phyloP scores from a whole-genome alignment of 2,329 filamentous ascomycete species.

The Xylaria sp. region DNA sequence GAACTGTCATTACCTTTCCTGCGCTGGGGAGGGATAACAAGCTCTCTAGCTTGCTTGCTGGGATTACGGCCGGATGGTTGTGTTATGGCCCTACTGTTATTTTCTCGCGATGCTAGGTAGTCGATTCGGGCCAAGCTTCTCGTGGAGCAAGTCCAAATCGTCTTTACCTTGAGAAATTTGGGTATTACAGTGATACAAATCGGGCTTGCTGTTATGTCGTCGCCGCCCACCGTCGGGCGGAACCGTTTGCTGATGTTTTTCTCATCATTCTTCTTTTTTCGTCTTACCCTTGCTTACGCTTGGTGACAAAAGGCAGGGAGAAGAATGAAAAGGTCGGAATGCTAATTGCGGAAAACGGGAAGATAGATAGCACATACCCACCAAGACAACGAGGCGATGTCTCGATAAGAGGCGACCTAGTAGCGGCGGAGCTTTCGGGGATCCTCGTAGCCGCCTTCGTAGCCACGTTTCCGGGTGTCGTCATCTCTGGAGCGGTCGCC shows the following conservation, averaged over 20 bases:
- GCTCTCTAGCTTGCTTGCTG: conserved; percentile 15
- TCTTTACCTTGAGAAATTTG: conserved; percentile 38
- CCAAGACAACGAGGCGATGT: conserved; percentile 49
- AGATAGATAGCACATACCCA: conserved; percentile 60
- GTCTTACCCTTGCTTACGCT: conserved; percentile 54
- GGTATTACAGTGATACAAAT: conserved; percentile 39
- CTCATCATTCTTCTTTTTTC: conserved; percentile 33
- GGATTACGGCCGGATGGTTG: conserved; percentile 17
- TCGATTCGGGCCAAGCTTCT: conserved; percentile 17
- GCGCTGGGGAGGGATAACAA: conserved; percentile 37
- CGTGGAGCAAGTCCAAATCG: conserved; percentile 19
- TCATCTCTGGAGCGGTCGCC: conserved; percentile 67
- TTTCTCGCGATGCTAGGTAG: background rate
- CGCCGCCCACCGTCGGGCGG: conserved; percentile 23
- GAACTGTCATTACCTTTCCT: conserved; percentile 48
- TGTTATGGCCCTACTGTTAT: conserved; percentile 10
- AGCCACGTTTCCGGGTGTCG: conserved; percentile 73
- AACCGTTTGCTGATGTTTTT: conserved; percentile 26
- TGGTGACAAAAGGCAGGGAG: conserved; percentile 50
- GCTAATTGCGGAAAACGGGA: conserved; percentile 47
- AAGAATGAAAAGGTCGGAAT: conserved; percentile 49
- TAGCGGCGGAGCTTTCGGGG: conserved; percentile 74
- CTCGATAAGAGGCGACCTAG: conserved; percentile 55
- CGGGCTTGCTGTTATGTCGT: conserved; percentile 23
- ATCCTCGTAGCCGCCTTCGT: conserved; percentile 86